Conservation (phyloP, 1,284 basidiomycete genomes). For the Sporisorium exsertum region DNA sequence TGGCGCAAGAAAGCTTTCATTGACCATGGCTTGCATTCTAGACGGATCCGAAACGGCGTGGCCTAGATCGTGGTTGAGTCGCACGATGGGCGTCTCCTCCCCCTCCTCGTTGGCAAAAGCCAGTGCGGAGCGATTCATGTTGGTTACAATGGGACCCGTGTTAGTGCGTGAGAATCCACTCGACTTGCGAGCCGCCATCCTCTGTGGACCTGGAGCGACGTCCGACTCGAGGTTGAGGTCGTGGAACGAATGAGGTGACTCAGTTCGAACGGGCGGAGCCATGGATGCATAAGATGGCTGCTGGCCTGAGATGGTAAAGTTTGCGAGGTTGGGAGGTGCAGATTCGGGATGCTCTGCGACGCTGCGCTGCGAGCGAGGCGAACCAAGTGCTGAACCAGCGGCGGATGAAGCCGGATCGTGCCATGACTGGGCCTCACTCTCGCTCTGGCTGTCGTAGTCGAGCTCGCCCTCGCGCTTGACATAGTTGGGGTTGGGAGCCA, state of each 20-base stretch:
- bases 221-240: slow-evolving; percentile 36
- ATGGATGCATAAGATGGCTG: slow-evolving; percentile 10
- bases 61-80: slow-evolving; percentile 18
- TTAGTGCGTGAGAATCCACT: slow-evolving; percentile 52
- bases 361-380: slow-evolving; percentile 36
- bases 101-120: slow-evolving; percentile 50
- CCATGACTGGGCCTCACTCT: slow-evolving; percentile 42
- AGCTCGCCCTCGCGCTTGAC: slow-evolving; percentile 38
- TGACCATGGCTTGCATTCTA: slow-evolving; percentile 21
- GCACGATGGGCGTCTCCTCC: slow-evolving; percentile 58
- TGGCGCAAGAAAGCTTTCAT: slow-evolving; percentile 27
- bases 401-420: slow-evolving; percentile 37
- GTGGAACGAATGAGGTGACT: slow-evolving; percentile 48
- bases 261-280: slow-evolving; percentile 38
- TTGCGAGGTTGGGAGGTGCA: slow-evolving; percentile 36
- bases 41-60: slow-evolving; percentile 30
- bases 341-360: slow-evolving; percentile 30
- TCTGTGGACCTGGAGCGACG: slow-evolving; percentile 38
- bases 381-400: slow-evolving; percentile 32
- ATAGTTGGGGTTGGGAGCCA: slow-evolving; percentile 31
- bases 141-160: slow-evolving; percentile 54
- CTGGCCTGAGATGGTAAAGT: slow-evolving; percentile 32
- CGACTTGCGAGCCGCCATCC: slow-evolving; percentile 30
- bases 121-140: slow-evolving; percentile 37
- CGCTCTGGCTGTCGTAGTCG: slow-evolving; percentile 51